Conservation (phyloP, 208 protist species). For the Trypanosoma cruzi region DNA sequence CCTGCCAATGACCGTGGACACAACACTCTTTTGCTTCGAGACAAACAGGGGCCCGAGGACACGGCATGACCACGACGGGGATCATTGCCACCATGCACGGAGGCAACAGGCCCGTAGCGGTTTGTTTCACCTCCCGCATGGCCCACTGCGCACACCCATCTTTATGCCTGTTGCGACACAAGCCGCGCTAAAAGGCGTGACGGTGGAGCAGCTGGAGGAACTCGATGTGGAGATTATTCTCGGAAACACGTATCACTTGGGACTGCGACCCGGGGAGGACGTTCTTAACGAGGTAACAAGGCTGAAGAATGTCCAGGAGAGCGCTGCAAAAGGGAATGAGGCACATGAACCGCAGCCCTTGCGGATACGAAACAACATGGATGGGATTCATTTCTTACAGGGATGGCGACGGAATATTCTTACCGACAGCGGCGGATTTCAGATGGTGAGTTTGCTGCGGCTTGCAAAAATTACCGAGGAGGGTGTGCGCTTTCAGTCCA, state of each 20-base stretch:
- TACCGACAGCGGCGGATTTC: conserved; percentile 98
- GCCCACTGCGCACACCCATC: conserved; percentile 92
- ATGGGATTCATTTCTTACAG: conserved; percentile 98
- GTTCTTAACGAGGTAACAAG: conserved; percentile 71
- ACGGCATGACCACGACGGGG: not conserved
- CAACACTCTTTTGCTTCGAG: conserved; percentile 70
- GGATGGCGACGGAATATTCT: conserved; percentile 96
- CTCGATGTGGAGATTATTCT: conserved; percentile 97
- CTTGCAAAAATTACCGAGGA: conserved; percentile 98
- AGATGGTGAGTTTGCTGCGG: conserved; percentile 98
- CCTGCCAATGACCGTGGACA: conserved; percentile 2
- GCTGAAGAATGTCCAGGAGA: conserved; percentile 55
- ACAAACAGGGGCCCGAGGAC: conserved; percentile 49
- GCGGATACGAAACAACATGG: conserved; percentile 84
- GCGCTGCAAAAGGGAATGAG: not conserved
- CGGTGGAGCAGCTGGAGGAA: conserved; percentile 93
- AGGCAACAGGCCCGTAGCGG: conserved; percentile 70
- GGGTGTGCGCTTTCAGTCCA: conserved; percentile 98
- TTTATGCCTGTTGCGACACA: conserved; percentile 99
- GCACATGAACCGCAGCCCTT: conserved; percentile 14
- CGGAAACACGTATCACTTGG: conserved; percentile 99
- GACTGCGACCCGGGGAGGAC: conserved; percentile 93
- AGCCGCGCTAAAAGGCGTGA: conserved; percentile 97
- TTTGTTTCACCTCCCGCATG: conserved; percentile 91
- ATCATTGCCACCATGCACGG: not conserved